Conservation (phyloP, 768 basidiomycete genomes). For the Pholiota conissans region DNA sequence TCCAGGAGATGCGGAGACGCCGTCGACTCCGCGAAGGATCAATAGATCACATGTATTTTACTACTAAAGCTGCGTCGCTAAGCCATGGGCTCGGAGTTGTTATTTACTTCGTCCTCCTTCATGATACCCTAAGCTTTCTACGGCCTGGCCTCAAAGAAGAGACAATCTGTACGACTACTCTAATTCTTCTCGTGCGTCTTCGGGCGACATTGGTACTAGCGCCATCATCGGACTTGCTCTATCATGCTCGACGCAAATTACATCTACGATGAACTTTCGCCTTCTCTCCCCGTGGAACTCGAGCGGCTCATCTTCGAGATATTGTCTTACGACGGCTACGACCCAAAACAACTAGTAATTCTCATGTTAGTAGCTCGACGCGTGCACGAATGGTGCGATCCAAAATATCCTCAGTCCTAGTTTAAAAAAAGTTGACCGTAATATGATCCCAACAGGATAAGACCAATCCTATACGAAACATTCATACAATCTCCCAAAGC, state of each 20-base stretch:
- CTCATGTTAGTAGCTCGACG: slow-evolving; percentile 3
- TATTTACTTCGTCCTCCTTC: background rate
- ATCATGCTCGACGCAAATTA: background rate
- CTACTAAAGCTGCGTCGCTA: background rate
- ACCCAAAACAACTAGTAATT: background rate
- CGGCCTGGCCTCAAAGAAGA: too few relatives aligned
- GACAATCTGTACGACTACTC: too few relatives aligned
- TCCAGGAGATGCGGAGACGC: background rate
- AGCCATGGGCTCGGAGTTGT: background rate
- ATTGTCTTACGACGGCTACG: background rate
- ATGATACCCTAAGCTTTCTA: too few relatives aligned
- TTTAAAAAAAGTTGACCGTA: too few relatives aligned
- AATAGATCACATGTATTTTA: background rate
- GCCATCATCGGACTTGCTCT: too few relatives aligned
- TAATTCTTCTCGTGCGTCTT: background rate
- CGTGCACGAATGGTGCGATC: slow-evolving; percentile 1
- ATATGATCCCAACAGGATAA: background rate
- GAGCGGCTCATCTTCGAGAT: slow-evolving; percentile 6
- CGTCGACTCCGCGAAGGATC: background rate
- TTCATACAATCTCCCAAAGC: slow-evolving; percentile 3
- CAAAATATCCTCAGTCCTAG: background rate
- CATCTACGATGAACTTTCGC: background rate
- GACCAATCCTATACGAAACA: slow-evolving; percentile 2
- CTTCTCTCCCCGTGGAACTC: slow-evolving; percentile 1
- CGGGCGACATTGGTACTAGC: background rate